Percentiles rank a stretch among this genome's conserved stretches.
Conservation (phyloP, 192 early-diverging fungal genomes). For the Entophlyctis helioformis region DNA sequence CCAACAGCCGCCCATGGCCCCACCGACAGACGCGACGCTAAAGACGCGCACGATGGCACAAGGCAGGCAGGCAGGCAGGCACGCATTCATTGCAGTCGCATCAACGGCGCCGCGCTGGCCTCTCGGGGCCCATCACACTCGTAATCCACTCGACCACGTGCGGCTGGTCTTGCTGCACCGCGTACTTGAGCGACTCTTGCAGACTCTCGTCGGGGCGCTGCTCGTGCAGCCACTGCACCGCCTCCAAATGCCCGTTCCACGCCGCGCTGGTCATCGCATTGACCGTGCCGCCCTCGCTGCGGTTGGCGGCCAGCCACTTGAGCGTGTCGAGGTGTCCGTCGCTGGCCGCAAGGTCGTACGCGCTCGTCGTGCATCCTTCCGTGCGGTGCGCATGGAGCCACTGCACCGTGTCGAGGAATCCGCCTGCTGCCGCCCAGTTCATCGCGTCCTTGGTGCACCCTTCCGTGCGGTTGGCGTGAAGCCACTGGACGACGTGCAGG, state of each 20-base stretch:
- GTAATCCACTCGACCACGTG: no score
- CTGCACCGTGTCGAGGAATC: constrained; percentile 8
- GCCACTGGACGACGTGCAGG: constrained; percentile 5
- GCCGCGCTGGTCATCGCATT: constrained; percentile 15
- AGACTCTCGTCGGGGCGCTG: constrained; percentile 13
- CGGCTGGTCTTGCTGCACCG: no score
- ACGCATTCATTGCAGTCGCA: no score
- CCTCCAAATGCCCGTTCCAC: constrained; percentile 6
- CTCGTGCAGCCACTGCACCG: constrained; percentile 13
- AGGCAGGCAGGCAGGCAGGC: no score
- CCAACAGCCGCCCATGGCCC: no score
- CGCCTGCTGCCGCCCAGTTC: constrained; percentile 9
- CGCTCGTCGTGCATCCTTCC: constrained; percentile 11
- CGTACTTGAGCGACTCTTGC: no score
- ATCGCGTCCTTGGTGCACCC: constrained; percentile 8
- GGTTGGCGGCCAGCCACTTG: constrained; percentile 11
- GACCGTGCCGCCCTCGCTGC: constrained; percentile 13
- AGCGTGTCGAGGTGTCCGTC: constrained; percentile 7
- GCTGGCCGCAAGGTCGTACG: constrained; percentile 12
- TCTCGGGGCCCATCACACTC: no score
- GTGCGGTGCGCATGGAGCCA: constrained; percentile 4
- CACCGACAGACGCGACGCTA: no score
- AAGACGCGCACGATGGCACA: no score
- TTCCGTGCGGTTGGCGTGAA: constrained; percentile 5
- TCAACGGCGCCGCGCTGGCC: no score